Conservation (phyloP, 2,329 filamentous ascomycete species). For the Lasiodiplodia sp. region DNA sequence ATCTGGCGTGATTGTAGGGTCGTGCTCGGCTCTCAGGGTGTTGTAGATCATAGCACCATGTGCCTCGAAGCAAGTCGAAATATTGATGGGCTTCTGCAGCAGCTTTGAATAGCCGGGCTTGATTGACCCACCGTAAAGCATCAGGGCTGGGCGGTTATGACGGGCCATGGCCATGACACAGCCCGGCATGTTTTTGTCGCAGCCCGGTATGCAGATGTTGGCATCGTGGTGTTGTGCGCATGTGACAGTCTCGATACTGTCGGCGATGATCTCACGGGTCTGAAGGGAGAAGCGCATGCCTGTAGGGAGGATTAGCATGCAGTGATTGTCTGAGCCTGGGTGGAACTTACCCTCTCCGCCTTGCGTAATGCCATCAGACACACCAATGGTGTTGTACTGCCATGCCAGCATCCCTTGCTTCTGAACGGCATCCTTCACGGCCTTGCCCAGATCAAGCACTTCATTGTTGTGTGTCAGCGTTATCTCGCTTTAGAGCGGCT, state of each 20-base stretch:
- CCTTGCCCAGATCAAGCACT: constrained; percentile 87
- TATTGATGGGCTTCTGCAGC: constrained; percentile 81
- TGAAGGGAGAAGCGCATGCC: constrained; percentile 95
- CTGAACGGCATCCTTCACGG: constrained; percentile 81
- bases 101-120: constrained; percentile 82
- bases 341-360: constrained; percentile 75
- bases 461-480: constrained; percentile 1
- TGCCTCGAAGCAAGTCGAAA: constrained; percentile 87
- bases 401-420: constrained; percentile 89
- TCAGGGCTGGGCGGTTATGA: constrained; percentile 89
- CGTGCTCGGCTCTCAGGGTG: constrained; percentile 73
- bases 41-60: constrained; percentile 83
- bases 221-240: constrained; percentile 93
- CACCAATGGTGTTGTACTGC: constrained; percentile 92
- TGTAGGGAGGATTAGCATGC: constrained; percentile 44
- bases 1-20: constrained; percentile 71
- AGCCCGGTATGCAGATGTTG: constrained; percentile 90
- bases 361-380: constrained; percentile 95
- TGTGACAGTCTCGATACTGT: constrained; percentile 92
- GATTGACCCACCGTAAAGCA: constrained; percentile 95
- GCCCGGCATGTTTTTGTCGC: constrained; percentile 98
- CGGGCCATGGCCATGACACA: constrained; percentile 88
- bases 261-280: constrained; percentile 89
- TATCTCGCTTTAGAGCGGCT: background rate
- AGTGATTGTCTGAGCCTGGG: background rate